phyloP scores from a whole-genome alignment of 495 filamentous ascomycete genomes.

The Penicillium pulvis region DNA sequence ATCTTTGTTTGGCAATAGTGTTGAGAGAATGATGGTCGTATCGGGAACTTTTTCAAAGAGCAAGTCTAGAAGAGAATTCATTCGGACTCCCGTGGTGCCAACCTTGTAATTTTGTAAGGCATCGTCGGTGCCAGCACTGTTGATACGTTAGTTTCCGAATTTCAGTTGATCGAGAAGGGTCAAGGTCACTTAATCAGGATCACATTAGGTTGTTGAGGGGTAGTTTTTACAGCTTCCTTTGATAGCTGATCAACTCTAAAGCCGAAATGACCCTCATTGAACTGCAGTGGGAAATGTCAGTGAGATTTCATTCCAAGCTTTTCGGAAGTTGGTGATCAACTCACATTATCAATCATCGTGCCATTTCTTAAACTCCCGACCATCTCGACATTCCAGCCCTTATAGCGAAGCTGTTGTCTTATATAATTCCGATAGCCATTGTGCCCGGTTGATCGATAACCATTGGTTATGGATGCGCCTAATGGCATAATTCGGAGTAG shows the following conservation, averaged over 20 bases:
- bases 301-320: background rate
- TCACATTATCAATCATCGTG: conserved; percentile 49
- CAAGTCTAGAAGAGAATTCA: conserved; percentile 36
- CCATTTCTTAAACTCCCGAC: conserved; percentile 48
- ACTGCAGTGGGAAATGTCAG: conserved; percentile 16
- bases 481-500: conserved; percentile 54
- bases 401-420: conserved; percentile 38
- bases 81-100: conserved; percentile 28
- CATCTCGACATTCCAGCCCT: conserved; percentile 51
- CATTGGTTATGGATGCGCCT: conserved; percentile 61
- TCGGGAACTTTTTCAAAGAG: conserved; percentile 41
- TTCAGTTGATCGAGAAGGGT: background rate
- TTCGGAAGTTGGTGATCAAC: conserved; percentile 2
- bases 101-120: conserved; percentile 38
- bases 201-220: conserved; percentile 47
- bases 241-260: conserved; percentile 48
- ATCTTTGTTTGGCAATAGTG: conserved; percentile 43
- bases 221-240: conserved; percentile 29
- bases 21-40: conserved; percentile 52
- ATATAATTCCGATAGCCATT: conserved; percentile 56
- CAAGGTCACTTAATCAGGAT: conserved; percentile 44
- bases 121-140: conserved; percentile 52
- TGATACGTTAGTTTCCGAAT: background rate
- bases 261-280: conserved; percentile 54
- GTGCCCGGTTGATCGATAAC: conserved; percentile 50